A percentile compares a stretch with the other conserved stretches of the same genome.
These are phyloP conservation scores for Ogataea pignaliae DNA, from an alignment of 805 yeast species.

Conservation along the genomic window DNA sequence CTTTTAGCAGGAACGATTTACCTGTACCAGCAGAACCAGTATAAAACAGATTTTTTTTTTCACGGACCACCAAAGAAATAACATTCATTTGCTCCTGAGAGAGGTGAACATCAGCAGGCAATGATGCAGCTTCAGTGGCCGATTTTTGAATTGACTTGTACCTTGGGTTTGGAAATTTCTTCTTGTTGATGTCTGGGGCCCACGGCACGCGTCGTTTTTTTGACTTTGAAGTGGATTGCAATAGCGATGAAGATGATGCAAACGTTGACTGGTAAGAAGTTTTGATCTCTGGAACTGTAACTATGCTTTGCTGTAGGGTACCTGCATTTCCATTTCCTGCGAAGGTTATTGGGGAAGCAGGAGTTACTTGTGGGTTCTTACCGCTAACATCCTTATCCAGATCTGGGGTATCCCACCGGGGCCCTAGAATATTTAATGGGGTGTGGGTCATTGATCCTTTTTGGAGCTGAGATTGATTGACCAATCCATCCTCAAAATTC, in stretches of 20 bases:
- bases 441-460: no score
- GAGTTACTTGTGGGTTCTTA: no score
- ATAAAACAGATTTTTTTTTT: constrained; percentile 55
- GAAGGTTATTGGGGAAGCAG: no score
- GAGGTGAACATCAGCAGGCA: background rate
- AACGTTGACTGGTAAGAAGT: no score
- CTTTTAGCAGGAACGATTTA: constrained; percentile 64
- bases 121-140: background rate
- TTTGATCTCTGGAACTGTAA: no score
- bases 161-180: constrained; percentile 18
- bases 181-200: constrained; percentile 4
- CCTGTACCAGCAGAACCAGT: constrained; percentile 87
- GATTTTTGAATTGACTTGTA: constrained; percentile 5
- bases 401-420: no score
- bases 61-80: constrained; percentile 45
- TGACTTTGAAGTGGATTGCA: constrained; percentile 6
- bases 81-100: constrained; percentile 42
- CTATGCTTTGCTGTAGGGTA: background rate
- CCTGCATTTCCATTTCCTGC: constrained; percentile 1
- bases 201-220: constrained; percentile 19
- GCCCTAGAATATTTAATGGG: no score
- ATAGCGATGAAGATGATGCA: background rate
- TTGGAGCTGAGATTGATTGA: no score
- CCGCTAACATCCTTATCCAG: no score
- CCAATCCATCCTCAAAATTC: no score